These are phyloP conservation scores for Beauveria sp. DNA, from an alignment of 2,329 filamentous ascomycete genomes.

Conservation along the genomic window DNA sequence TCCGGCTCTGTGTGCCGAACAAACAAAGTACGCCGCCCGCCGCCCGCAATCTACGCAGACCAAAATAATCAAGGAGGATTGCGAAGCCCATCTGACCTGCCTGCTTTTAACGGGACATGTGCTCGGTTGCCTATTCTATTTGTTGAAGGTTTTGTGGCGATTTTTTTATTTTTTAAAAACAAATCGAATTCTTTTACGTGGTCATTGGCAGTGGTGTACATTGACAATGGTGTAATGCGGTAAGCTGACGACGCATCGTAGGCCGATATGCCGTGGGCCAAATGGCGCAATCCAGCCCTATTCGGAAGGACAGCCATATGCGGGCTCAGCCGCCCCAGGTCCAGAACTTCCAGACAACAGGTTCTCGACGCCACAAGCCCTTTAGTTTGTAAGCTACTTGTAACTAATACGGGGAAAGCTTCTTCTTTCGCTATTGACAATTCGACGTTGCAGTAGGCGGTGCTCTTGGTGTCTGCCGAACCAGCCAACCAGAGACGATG, in stretches of 20 bases:
- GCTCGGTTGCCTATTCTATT: background rate
- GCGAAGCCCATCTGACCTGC: background rate
- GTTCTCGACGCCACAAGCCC: background rate
- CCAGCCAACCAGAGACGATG: background rate
- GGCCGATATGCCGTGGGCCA: background rate
- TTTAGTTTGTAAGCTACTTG: background rate
- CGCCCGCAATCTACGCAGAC: too few relatives aligned
- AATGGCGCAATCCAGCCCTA: conserved; percentile 7
- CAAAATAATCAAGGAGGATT: background rate
- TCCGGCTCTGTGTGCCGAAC: too few relatives aligned
- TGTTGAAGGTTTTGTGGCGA: background rate
- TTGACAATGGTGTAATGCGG: background rate
- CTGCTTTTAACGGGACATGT: background rate
- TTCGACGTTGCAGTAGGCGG: background rate
- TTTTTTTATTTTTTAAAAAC: too few relatives aligned
- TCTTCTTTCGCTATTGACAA: background rate
- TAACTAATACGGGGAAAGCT: too few relatives aligned
- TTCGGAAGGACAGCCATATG: background rate
- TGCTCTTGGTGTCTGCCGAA: background rate
- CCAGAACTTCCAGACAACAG: background rate
- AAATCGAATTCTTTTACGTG: too few relatives aligned
- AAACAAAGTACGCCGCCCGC: too few relatives aligned
- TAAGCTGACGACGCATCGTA: background rate
- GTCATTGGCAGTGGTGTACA: too few relatives aligned
- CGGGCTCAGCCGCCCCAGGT: background rate